A percentile compares a stretch with the other conserved stretches of the same genome.
These are phyloP conservation scores for Pyronema domesticum DNA, from an alignment of 495 filamentous ascomycete genomes.

Conservation along the genomic window DNA sequence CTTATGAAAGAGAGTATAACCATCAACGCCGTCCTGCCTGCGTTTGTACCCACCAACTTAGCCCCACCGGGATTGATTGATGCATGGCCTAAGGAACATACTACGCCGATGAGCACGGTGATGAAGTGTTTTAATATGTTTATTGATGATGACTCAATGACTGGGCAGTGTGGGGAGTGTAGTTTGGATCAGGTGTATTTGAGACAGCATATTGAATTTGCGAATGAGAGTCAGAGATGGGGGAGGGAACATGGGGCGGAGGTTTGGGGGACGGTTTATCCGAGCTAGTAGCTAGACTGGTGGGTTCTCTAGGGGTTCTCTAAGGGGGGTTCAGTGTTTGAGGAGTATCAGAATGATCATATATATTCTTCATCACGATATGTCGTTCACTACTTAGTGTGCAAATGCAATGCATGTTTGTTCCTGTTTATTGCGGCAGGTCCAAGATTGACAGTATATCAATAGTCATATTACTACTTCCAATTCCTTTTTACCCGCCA, in stretches of 20 bases:
- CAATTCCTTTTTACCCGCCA: no score
- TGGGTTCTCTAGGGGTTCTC: no score
- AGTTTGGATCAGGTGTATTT: constrained; percentile 17
- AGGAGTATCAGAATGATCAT: no score
- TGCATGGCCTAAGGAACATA: constrained; percentile 26
- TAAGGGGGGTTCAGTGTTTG: no score
- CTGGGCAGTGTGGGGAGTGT: constrained; percentile 14
- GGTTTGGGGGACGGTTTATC: constrained; percentile 4
- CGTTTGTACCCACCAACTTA: constrained; percentile 25
- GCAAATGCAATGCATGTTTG: no score
- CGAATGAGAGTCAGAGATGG: constrained; percentile 8
- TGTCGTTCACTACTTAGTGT: no score
- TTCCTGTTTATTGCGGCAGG: no score
- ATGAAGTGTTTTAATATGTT: constrained; percentile 25
- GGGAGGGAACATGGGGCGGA: background rate
- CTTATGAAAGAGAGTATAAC: constrained; percentile 26
- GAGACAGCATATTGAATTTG: constrained; percentile 8
- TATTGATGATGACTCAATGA: constrained; percentile 7
- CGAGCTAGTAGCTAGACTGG: background rate
- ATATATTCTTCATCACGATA: no score
- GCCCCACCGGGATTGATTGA: constrained; percentile 26
- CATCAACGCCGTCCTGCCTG: constrained; percentile 29
- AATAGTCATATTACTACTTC: no score
- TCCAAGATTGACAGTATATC: no score
- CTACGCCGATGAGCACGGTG: constrained; percentile 29